Percentiles rank a stretch among this genome's conserved stretches.
Evolutionary conservation across 306 rosid species (phyloP).

Genomic region (Gastrolobium villosum): DNA sequence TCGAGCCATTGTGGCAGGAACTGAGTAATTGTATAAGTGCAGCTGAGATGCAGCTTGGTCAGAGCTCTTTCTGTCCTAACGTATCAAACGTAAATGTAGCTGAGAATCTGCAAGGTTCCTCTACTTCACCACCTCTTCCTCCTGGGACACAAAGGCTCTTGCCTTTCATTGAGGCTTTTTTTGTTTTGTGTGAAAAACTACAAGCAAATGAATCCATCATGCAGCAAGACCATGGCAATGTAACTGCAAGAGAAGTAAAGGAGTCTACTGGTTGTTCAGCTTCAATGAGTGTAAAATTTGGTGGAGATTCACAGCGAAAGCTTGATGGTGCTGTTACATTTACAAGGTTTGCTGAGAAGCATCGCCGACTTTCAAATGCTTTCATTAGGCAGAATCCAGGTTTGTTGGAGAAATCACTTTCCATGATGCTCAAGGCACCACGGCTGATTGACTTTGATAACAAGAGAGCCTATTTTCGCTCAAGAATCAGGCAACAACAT

Average conservation of each 20-base stretch:
- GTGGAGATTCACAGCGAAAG: constrained; percentile 75
- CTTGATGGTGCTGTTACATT: constrained; percentile 82
- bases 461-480: constrained; percentile 93
- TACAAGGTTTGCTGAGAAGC: constrained; percentile 96
- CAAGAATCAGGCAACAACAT: constrained; percentile 96
- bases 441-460: constrained; percentile 97
- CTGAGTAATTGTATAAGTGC: constrained; percentile 94
- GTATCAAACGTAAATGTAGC: constrained; percentile 67
- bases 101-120: constrained; percentile 82
- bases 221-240: constrained; percentile 74
- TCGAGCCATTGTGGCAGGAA: constrained; percentile 97
- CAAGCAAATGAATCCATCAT: constrained; percentile 75
- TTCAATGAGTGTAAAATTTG: constrained; percentile 50
- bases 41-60: constrained; percentile 88
- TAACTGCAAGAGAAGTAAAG: constrained; percentile 94
- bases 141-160: constrained; percentile 97
- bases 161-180: constrained; percentile 97
- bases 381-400: constrained; percentile 96
- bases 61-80: constrained; percentile 67
- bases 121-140: constrained; percentile 95
- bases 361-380: constrained; percentile 94
- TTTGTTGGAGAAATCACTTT: constrained; percentile 93
- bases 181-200: constrained; percentile 94
- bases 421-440: constrained; percentile 97
- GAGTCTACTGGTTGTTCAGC: constrained; percentile 81